Conservation (phyloP, 2,329 filamentous ascomycete species). For the Calonectria henricotiae region DNA sequence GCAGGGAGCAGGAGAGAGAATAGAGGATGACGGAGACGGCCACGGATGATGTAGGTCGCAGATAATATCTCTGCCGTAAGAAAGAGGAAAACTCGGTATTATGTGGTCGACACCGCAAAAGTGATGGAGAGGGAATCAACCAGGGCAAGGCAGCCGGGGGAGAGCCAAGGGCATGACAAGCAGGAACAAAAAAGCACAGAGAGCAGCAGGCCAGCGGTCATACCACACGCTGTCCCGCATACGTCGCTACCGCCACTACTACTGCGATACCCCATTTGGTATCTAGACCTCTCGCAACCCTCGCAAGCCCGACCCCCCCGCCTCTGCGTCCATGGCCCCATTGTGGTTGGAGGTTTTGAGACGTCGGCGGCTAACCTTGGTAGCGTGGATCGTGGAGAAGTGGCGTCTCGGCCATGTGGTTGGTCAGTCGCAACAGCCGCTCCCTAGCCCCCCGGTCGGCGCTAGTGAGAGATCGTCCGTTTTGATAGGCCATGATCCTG, state of each 20-base stretch:
- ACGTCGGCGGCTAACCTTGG: slow-evolving; percentile 37
- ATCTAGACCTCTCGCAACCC: slow-evolving; percentile 23
- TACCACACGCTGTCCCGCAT: slow-evolving; percentile 16
- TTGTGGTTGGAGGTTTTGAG: slow-evolving; percentile 44
- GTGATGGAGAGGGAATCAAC: slow-evolving; percentile 12
- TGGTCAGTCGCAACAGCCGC: slow-evolving; percentile 42
- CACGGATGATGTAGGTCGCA: slow-evolving; percentile 9
- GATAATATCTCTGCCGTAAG: slow-evolving; percentile 9
- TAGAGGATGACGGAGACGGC: background rate
- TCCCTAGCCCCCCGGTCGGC: slow-evolving; percentile 40
- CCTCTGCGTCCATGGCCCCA: slow-evolving; percentile 27
- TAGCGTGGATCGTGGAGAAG: slow-evolving; percentile 47
- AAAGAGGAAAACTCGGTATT: slow-evolving; percentile 32
- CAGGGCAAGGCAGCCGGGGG: slow-evolving; percentile 23
- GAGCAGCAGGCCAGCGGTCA: slow-evolving; percentile 24
- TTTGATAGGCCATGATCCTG: slow-evolving; percentile 50
- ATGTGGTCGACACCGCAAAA: slow-evolving; percentile 34
- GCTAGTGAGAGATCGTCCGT: slow-evolving; percentile 38
- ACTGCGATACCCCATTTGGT: slow-evolving; percentile 36
- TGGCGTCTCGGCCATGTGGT: slow-evolving; percentile 39
- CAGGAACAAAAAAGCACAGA: slow-evolving; percentile 26
- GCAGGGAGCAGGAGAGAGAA: background rate
- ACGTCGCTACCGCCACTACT: slow-evolving; percentile 14
- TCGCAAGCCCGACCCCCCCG: slow-evolving; percentile 26
- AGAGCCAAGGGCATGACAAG: slow-evolving; percentile 31